phyloP scores from a whole-genome alignment of 2,329 filamentous ascomycete genomes.

The Nemania bipapillata region DNA sequence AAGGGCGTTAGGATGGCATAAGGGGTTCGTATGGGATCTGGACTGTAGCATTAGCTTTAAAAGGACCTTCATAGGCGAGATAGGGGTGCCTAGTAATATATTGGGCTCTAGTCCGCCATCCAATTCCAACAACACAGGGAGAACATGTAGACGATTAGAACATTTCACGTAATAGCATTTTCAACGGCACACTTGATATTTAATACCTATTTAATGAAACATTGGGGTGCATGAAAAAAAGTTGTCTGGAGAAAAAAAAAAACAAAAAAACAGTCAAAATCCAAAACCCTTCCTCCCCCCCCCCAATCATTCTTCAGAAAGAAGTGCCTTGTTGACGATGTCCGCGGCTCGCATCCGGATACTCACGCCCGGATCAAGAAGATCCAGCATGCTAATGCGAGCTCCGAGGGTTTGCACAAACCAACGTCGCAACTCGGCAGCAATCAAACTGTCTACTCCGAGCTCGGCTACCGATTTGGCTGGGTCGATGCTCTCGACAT shows the following conservation, averaged over 20 bases:
- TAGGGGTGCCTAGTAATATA: too few species aligned
- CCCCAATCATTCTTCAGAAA: neutral
- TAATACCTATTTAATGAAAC: neutral
- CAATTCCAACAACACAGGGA: too few species aligned
- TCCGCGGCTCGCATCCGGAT: neutral
- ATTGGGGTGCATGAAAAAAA: neutral
- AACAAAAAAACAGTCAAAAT: too few species aligned
- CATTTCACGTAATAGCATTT: neutral
- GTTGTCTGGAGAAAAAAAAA: neutral
- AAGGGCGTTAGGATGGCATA: neutral
- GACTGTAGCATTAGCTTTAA: neutral
- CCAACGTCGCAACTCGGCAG: slow-evolving; percentile 32
- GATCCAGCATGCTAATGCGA: slow-evolving; percentile 27
- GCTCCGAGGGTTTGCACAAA: slow-evolving; percentile 3
- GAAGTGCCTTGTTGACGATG: neutral
- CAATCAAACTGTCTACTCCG: slow-evolving; percentile 33
- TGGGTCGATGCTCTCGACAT: neutral
- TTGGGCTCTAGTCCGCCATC: too few species aligned
- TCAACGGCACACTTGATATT: neutral
- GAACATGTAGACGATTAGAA: neutral
- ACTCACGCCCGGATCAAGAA: neutral
- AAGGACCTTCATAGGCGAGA: neutral
- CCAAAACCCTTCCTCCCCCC: too few species aligned
- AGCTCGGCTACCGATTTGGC: slow-evolving; percentile 3
- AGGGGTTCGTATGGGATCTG: neutral